A percentile compares a stretch with the other conserved stretches of the same genome.
phyloP scores from a whole-genome alignment of 2,329 filamentous ascomycete species.

The Neodidymelliopsis sp. region DNA sequence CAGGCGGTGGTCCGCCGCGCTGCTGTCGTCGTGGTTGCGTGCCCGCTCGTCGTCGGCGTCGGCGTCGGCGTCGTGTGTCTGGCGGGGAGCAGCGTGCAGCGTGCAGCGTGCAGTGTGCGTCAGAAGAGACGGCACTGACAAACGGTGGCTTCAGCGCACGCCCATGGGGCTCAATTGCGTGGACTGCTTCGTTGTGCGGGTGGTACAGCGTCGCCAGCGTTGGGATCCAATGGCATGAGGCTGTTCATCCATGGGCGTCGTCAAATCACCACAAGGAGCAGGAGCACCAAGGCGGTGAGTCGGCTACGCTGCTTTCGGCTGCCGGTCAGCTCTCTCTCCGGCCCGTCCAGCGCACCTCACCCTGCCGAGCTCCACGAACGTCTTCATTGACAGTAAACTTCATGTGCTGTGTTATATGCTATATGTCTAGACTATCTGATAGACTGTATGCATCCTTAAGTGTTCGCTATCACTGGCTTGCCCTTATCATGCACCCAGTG shows the following conservation, averaged over 20 bases:
- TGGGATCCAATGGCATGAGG: conserved; percentile 41
- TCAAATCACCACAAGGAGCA: conserved; percentile 35
- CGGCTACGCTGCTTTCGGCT: conserved; percentile 36
- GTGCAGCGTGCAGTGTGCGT: conserved; percentile 18
- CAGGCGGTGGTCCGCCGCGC: conserved; percentile 4
- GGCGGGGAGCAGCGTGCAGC: conserved; percentile 19
- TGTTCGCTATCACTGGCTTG: no score
- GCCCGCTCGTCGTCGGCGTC: no score
- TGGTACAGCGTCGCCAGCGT: conserved; percentile 44
- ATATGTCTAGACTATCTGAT: no score
- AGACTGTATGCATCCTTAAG: background rate
- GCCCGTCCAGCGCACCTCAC: conserved; percentile 31
- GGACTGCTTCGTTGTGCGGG: conserved; percentile 27
- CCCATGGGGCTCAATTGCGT: conserved; percentile 44
- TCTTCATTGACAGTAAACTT: no score
- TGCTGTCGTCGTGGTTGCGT: conserved; percentile 18
- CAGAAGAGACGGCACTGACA: conserved; percentile 5
- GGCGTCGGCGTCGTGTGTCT: no score
- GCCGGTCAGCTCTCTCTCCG: conserved; percentile 32
- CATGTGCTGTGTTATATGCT: no score
- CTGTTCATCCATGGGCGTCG: conserved; percentile 18
- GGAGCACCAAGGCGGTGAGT: conserved; percentile 28
- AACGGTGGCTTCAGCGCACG: conserved; percentile 19
- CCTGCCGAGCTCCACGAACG: no score
- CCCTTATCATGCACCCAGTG: no score